phyloP scores from a whole-genome alignment of 1,284 basidiomycete genomes.

The Agaricales sp. region DNA sequence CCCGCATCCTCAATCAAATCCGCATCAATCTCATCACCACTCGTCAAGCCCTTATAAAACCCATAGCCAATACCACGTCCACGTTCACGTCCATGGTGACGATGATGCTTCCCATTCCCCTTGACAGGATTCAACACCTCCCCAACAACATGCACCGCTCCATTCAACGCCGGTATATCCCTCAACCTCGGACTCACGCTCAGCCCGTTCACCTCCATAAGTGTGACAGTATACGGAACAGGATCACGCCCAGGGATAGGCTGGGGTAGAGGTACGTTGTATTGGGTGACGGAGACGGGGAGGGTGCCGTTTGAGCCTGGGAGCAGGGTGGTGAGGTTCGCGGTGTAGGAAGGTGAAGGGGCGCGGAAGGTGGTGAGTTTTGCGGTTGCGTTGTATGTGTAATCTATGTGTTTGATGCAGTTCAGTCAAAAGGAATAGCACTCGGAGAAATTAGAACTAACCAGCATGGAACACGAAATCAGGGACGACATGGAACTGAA shows the following conservation, averaged over 20 bases:
- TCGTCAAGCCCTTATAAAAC: no score
- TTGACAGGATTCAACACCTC: conserved; percentile 31
- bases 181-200: conserved; percentile 21
- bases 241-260: conserved; percentile 12
- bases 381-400: conserved; percentile 1
- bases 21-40: conserved; percentile 13
- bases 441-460: no score
- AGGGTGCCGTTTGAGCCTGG: conserved; percentile 30
- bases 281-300: conserved; percentile 32
- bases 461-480: conserved; percentile 36
- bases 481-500: conserved; percentile 47
- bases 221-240: conserved; percentile 24
- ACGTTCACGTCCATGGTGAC: conserved; percentile 41
- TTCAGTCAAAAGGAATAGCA: not conserved
- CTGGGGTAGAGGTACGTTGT: conserved; percentile 20
- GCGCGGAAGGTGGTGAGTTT: not conserved
- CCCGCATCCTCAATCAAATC: conserved; percentile 22
- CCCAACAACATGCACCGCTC: conserved; percentile 36
- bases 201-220: conserved; percentile 35
- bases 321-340: conserved; percentile 30
- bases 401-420: conserved; percentile 4
- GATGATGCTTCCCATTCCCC: conserved; percentile 18
- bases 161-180: conserved; percentile 41
- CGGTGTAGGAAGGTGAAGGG: conserved; percentile 24
- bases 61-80: not conserved